These are phyloP conservation scores for Podospora bellae-mahoneyi DNA, from an alignment of 495 filamentous ascomycete species.

Conservation along the genomic window DNA sequence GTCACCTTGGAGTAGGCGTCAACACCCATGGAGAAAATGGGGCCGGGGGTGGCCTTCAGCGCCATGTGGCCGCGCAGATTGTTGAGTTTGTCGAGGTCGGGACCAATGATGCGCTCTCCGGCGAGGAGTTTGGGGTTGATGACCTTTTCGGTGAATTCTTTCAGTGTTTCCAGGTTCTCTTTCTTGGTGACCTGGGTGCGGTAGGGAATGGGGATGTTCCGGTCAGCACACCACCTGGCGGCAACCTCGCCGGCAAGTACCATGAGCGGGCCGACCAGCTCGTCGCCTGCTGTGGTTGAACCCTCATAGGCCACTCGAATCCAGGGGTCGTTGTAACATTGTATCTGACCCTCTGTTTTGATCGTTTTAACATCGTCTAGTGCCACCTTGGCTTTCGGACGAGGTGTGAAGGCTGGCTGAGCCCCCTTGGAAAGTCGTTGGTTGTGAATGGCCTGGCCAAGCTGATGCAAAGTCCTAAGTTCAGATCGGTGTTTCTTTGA, in stretches of 20 bases:
- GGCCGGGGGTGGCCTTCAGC: conserved; percentile 49
- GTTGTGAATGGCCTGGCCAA: conserved; percentile 37
- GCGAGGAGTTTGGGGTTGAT: conserved; percentile 50
- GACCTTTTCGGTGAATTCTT: conserved; percentile 47
- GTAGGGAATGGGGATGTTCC: conserved; percentile 76
- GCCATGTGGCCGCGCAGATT: conserved; percentile 50
- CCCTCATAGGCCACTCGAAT: conserved; percentile 37
- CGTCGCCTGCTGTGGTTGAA: conserved; percentile 13
- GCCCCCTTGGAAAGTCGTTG: conserved; percentile 39
- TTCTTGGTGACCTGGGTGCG: conserved; percentile 62
- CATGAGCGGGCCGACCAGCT: conserved; percentile 60
- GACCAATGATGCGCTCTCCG: conserved; percentile 54
- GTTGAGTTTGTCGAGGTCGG: conserved; percentile 62
- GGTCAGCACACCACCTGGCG: conserved; percentile 67
- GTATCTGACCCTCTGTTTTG: conserved; percentile 16
- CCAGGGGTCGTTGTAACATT: conserved; percentile 37
- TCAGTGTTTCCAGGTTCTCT: conserved; percentile 40
- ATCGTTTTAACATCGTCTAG: conserved; percentile 27
- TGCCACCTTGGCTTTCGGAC: conserved; percentile 33
- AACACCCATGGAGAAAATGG: conserved; percentile 60
- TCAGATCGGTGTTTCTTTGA: conserved; percentile 30
- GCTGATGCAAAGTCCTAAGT: conserved; percentile 33
- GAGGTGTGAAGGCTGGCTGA: conserved; percentile 35
- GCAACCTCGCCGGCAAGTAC: conserved; percentile 69
- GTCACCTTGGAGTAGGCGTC: conserved; percentile 76